A percentile compares a stretch with the other conserved stretches of the same genome.
Conservation (phyloP, 1,284 basidiomycete genomes). For the Ustilago lituana region DNA sequence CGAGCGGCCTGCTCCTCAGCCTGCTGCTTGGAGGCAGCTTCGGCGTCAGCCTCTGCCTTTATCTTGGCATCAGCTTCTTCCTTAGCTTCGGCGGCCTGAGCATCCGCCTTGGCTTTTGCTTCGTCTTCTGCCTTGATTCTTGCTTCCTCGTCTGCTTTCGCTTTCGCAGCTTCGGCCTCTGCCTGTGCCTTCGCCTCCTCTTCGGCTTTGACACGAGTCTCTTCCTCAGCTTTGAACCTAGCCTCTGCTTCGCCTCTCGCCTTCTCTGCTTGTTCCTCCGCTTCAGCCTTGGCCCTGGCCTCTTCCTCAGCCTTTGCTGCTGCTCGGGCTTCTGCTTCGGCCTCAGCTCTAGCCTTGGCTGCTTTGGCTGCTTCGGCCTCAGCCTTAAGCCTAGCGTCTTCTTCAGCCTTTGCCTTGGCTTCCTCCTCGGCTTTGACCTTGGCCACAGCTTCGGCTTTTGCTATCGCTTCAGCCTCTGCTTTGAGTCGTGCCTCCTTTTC, state of each 20-base stretch:
- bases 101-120: slow-evolving; percentile 3
- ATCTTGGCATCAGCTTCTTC: slow-evolving; percentile 2
- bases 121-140: not conserved
- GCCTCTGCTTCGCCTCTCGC: not conserved
- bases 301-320: slow-evolving; percentile 4
- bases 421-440: not conserved
- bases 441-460: not conserved
- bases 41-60: not conserved
- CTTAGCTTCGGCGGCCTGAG: slow-evolving; percentile 9
- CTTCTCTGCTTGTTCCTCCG: slow-evolving; percentile 4
- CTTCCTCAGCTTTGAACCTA: slow-evolving; percentile 1
- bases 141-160: not conserved
- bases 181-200: slow-evolving; percentile 8
- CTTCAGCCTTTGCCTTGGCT: slow-evolving; percentile 9
- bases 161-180: slow-evolving; percentile 7
- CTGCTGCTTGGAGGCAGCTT: slow-evolving; percentile 1
- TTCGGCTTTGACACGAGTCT: slow-evolving; percentile 1
- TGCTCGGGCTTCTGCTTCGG: not conserved
- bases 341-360: not conserved
- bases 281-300: slow-evolving; percentile 6
- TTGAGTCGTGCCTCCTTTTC: slow-evolving; percentile 4
- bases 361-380: slow-evolving; percentile 6
- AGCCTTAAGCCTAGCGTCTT: not conserved
- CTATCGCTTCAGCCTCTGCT: slow-evolving; percentile 1
- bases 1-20: not conserved